Base-by-base conservation (phyloP, 495 filamentous ascomycete species). In the Annulohypoxylon bovei region DNA sequence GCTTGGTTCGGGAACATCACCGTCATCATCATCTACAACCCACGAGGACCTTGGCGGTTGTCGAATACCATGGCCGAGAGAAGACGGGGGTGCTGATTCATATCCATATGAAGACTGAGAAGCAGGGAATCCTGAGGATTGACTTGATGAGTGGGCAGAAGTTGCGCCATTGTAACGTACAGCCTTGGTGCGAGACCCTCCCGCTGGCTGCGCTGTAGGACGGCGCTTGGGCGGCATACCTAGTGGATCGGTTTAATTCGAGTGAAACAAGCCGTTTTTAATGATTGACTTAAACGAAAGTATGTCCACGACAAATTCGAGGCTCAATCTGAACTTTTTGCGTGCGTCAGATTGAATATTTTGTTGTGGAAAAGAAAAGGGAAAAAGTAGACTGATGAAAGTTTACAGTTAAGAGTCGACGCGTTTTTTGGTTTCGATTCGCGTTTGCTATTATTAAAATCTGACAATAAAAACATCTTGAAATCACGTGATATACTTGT, bases 1-100 rank as follows among this genome's bases (percentile, higher is more conserved):
- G 27, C 81, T 85, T 16, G 86, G 77, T 64, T 84, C 84, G 47
- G 84, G 79, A 20, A 11, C 49, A 12, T 80, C 76, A 1, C 85
- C 80, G 22, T 86, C 85, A 49, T 80, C 80, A n/a, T 85, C 77
- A 14, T 83, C 82, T 12, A 80, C 78, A 1, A 58, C 28, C 52
- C 46, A 67, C 2, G 47, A 52, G 46, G 59, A 61, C 67, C 52
- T 65, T 65, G 69, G 53, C 42, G 49, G 40, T 3, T 23, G 53
- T 33, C 27, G 62, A 71, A 49, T 50, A 59, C 56, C 54, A 25
- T 62, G 65, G 63, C 54, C 46, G 39, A 66, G 49, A 47, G 59
- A 72, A 57, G 59, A 65, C 35, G 58, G 59, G 70, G 54, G 58
- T 32, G 58, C 7, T 20, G 42, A 49, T 35, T 27, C 55, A 40